These are phyloP conservation scores for Eucommia ulmoides DNA, from an alignment of 257 asterid genomes.

Conservation along the genomic window DNA sequence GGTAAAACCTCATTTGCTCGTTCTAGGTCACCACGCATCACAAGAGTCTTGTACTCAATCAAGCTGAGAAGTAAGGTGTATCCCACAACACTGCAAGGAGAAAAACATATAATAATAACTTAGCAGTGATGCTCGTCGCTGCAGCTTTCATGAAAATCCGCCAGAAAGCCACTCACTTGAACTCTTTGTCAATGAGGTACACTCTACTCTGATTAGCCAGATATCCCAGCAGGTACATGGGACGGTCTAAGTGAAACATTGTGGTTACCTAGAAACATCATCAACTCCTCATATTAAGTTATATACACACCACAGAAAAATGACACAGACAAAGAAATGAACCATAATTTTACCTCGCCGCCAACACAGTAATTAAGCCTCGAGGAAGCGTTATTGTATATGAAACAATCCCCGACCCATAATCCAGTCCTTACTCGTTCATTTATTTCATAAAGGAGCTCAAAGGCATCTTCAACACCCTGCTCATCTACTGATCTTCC, in stretches of 20 bases:
- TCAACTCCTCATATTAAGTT: too few relatives aligned
- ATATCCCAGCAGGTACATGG: conserved; percentile 96
- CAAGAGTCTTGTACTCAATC: conserved; percentile 94
- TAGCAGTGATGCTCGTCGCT: background rate
- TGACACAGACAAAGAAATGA: background rate
- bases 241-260: conserved; percentile 93
- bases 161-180: conserved; percentile 55
- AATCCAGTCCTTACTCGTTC: conserved; percentile 95
- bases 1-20: conserved; percentile 75
- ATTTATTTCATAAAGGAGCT: conserved; percentile 81
- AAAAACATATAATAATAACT: conserved; percentile 6
- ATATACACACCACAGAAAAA: conserved; percentile 6
- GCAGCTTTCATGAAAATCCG: conserved; percentile 3
- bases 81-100: conserved; percentile 61
- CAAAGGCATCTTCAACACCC: conserved; percentile 98
- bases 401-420: conserved; percentile 99
- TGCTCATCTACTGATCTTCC: conserved; percentile 86
- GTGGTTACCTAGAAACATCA: conserved; percentile 34
- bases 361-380: conserved; percentile 97
- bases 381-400: conserved; percentile 91
- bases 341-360: conserved; percentile 62
- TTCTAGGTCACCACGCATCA: conserved; percentile 91
- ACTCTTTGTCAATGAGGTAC: conserved; percentile 84
- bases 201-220: conserved; percentile 91
- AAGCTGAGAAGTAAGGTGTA: conserved; percentile 77